These are phyloP conservation scores for Ustilago xerochloae DNA, from an alignment of 1,284 basidiomycete species.

Conservation along the genomic window DNA sequence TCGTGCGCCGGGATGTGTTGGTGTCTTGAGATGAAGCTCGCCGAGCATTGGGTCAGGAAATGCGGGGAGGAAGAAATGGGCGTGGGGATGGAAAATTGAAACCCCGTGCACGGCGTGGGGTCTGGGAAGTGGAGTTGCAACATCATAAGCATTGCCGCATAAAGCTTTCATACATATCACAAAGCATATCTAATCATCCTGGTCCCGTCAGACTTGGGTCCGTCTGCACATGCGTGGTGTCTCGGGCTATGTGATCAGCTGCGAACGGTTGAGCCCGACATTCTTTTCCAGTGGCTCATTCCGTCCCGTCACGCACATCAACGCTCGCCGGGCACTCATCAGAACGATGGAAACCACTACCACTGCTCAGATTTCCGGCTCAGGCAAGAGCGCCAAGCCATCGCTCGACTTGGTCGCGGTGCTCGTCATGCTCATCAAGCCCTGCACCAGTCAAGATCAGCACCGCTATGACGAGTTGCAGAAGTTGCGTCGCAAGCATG, in stretches of 20 bases:
- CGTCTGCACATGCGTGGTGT: too few relatives aligned
- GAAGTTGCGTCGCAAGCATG: slow-evolving; percentile 8
- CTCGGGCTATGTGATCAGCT: too few relatives aligned
- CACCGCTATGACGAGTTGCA: slow-evolving; percentile 14
- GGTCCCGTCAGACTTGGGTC: too few relatives aligned
- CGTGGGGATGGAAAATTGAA: slow-evolving; percentile 21
- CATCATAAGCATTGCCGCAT: background rate
- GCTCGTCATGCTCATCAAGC: slow-evolving; percentile 12
- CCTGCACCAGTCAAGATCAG: background rate
- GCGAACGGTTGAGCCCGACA: too few relatives aligned
- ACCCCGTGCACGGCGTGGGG: background rate
- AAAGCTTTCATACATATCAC: too few relatives aligned
- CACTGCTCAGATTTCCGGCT: too few relatives aligned
- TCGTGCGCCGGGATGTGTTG: too few relatives aligned
- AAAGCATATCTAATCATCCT: too few relatives aligned
- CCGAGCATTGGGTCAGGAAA: background rate
- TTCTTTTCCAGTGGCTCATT: background rate
- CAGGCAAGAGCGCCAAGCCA: background rate
- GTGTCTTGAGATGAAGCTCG: background rate
- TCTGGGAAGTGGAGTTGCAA: background rate
- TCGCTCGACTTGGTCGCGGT: slow-evolving; percentile 8
- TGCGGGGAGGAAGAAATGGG: background rate
- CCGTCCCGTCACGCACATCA: background rate
- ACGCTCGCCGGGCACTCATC: background rate
- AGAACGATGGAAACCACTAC: background rate